Percentiles rank a stretch among this genome's conserved stretches.
phyloP scores from a whole-genome alignment of 208 protist genomes.

The Trichomonas tenax region DNA sequence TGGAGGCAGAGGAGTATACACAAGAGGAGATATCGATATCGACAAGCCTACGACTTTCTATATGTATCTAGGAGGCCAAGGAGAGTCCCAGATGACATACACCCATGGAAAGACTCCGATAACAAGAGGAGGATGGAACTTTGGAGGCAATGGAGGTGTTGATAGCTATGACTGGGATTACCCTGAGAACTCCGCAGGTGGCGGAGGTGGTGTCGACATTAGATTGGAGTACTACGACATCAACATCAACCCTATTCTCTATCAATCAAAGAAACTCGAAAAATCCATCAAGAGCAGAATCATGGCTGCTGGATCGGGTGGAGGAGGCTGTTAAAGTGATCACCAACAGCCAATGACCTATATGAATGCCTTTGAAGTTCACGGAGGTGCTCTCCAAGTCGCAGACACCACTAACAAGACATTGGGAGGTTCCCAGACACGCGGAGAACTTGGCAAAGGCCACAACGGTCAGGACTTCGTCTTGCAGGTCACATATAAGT shows the following conservation, averaged over 20 bases:
- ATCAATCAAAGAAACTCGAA: neutral
- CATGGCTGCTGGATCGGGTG: neutral
- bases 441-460: neutral
- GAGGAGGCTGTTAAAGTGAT: neutral
- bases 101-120: neutral
- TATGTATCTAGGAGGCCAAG: neutral
- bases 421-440: neutral
- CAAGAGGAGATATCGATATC: neutral
- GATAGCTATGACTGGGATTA: neutral
- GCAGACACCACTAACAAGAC: neutral
- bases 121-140: neutral
- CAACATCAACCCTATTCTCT: neutral
- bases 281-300: neutral
- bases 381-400: neutral
- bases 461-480: too few relatives aligned
- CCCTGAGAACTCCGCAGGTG: neutral
- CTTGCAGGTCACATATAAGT: neutral
- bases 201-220: neutral
- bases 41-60: neutral
- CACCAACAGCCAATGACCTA: neutral
- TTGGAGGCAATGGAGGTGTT: neutral
- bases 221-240: neutral
- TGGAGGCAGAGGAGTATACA: neutral
- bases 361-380: neutral
- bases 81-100: neutral